These are phyloP conservation scores for Ceratopteris richardii DNA, from an alignment of 75 land plant species.

Conservation along the genomic window DNA sequence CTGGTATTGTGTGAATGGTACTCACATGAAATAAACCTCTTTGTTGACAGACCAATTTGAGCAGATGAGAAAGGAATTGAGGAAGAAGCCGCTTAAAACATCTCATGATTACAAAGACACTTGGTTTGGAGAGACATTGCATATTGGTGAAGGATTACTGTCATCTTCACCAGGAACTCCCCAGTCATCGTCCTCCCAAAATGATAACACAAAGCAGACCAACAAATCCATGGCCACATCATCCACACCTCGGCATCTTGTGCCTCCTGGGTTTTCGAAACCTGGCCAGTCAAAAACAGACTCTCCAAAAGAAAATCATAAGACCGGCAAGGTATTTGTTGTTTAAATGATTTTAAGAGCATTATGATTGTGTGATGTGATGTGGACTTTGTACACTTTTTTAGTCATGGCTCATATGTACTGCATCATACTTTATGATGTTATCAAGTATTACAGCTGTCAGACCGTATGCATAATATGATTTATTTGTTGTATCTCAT, in stretches of 20 bases:
- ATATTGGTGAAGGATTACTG: not conserved
- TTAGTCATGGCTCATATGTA: too few species aligned
- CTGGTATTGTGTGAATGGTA: too few species aligned
- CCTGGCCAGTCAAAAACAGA: constrained; percentile 1
- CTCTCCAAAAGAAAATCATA: not conserved
- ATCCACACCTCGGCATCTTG: constrained; percentile 21
- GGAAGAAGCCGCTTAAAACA: constrained; percentile 24
- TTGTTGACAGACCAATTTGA: constrained; percentile 62
- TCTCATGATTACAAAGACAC: constrained; percentile 17
- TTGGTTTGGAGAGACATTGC: constrained; percentile 15
- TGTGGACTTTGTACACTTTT: too few species aligned
- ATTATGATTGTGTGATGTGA: too few species aligned
- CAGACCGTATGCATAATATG: too few species aligned
- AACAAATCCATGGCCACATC: constrained; percentile 1
- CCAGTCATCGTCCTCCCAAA: not conserved
- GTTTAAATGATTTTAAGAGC: too few species aligned
- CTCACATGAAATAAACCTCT: constrained; percentile 1
- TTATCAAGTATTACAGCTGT: too few species aligned
- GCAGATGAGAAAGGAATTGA: constrained; percentile 80
- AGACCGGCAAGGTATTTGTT: not conserved
- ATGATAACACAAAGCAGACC: not conserved
- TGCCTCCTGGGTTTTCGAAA: constrained; percentile 30
- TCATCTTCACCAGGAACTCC: constrained; percentile 13
- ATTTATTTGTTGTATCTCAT: too few species aligned
- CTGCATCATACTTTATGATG: too few species aligned